These are phyloP conservation scores for Bryopsis sp. DNA, from an alignment of 139 green algal genomes.

Conservation along the genomic window DNA sequence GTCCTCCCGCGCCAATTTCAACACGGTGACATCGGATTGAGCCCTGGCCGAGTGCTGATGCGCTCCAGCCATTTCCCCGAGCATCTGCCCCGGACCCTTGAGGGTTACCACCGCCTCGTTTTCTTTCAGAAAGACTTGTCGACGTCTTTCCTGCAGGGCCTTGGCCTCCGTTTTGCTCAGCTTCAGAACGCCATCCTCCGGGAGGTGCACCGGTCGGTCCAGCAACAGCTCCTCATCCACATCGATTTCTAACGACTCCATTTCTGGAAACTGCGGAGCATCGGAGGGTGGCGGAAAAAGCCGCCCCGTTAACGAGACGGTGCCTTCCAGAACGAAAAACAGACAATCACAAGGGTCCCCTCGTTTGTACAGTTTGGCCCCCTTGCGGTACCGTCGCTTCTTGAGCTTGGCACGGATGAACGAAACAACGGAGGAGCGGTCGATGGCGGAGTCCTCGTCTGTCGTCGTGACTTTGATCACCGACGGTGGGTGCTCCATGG, in stretches of 20 bases:
- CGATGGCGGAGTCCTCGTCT: constrained; percentile 36
- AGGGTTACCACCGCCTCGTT: neutral
- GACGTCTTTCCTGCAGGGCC: neutral
- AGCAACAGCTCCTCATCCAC: no score
- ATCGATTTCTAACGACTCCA: no score
- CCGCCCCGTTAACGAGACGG: neutral
- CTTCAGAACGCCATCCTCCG: neutral
- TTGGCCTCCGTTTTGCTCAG: neutral
- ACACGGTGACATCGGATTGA: neutral
- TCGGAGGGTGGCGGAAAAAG: no score
- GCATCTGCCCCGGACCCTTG: neutral
- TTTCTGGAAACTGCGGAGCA: no score
- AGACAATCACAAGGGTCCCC: neutral
- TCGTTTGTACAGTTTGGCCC: constrained; percentile 37
- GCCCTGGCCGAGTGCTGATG: neutral
- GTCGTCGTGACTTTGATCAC: constrained; percentile 25
- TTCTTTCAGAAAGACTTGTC: neutral
- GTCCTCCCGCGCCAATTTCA: neutral
- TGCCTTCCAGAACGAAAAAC: neutral
- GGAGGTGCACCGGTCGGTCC: no score
- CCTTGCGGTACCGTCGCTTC: constrained; percentile 27
- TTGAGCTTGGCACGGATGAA: constrained; percentile 39
- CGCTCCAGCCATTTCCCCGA: neutral
- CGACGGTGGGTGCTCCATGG: neutral
- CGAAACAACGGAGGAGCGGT: constrained; percentile 30